A percentile compares a stretch with the other conserved stretches of the same genome.
These are phyloP conservation scores for Anisodus tanguticus DNA, from an alignment of 257 asterid species.

Conservation along the genomic window DNA sequence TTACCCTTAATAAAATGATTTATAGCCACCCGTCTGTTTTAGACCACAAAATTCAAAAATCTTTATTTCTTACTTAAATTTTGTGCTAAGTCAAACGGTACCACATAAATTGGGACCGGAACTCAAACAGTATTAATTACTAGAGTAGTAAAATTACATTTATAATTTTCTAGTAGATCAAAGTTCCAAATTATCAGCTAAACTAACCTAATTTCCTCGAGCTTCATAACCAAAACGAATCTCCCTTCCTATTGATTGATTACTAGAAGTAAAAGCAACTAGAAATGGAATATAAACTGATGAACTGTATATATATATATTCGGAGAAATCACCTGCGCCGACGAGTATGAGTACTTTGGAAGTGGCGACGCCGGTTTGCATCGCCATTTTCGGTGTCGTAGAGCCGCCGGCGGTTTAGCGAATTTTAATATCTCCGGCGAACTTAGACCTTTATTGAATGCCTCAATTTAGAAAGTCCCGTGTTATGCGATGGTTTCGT, in stretches of 20 bases:
- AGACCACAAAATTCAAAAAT: too few species aligned
- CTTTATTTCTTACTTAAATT: too few species aligned
- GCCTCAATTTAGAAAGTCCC: neutral
- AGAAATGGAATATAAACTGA: neutral
- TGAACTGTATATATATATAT: neutral
- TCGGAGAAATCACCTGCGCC: slow-evolving; percentile 61
- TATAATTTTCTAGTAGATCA: neutral
- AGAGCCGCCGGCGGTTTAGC: slow-evolving; percentile 51
- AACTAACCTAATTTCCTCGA: neutral
- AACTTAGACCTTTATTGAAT: slow-evolving; percentile 17
- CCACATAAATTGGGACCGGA: too few species aligned
- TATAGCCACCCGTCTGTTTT: too few species aligned
- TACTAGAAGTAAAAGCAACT: neutral
- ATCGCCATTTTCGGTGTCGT: slow-evolving; percentile 56
- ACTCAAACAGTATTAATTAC: too few species aligned
- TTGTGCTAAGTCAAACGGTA: too few species aligned
- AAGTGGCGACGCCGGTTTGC: slow-evolving; percentile 77
- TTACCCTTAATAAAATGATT: too few species aligned
- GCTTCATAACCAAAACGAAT: neutral
- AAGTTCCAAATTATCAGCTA: neutral
- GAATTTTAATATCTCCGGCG: slow-evolving; percentile 27
- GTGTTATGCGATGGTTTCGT: neutral
- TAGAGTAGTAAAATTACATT: too few species aligned
- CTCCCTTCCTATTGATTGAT: neutral
- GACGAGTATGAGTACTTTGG: slow-evolving; percentile 74